Base-by-base conservation (phyloP, 129 eudicot genomes). In the Heracleum sosnowskyi region DNA sequence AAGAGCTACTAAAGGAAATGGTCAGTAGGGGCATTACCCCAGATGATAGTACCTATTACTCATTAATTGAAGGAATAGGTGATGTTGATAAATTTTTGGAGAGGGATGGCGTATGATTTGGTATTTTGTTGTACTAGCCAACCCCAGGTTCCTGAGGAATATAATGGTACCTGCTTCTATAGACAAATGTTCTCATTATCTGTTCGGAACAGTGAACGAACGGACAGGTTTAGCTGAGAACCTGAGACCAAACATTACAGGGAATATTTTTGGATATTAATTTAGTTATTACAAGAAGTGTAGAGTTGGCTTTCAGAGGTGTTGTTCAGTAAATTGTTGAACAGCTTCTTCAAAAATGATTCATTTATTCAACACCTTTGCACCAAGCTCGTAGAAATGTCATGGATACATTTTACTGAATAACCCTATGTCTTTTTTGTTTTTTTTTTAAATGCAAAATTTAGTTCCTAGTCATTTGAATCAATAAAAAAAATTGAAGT, bases 1-100 rank as follows among this genome's bases (percentile, higher is more conserved):
- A 85, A 76, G 84, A 73, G 79, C 87, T 92, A 77, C 81, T 80
- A 5, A 81, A 83, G 63, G 93, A 92, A 81, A 92, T 92, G 97
- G 85, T 90, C 63, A 75, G 85, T 82, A 78, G 82, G 76, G 97
- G 96, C 44, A 85, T 92, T 82, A 79, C 62, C 66, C 93, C 93
- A 75, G 89, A 92, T 84, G 93, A 92, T 75, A 78, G 82, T 77
- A 92, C 84, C 34, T 82, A 82, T 78, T 57, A 83, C 75, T 81
- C 89, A 73, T 78, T 90, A 76, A 88, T 92, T 33, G 86, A 90
- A 82, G 91, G 88, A 69, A 80, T 92, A 3, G 85, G 84, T 44
- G 69, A 42, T 62, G 84, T 57, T 28, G 88, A 88, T 76, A 77
- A 76, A 49, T 81, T 83, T 73, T 69, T 83, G 85, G 85, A 75